Evolutionary conservation across 805 yeast species (phyloP), one percentile per base, ranked within the genome.

Genomic region (Ogataea naganishii): DNA sequence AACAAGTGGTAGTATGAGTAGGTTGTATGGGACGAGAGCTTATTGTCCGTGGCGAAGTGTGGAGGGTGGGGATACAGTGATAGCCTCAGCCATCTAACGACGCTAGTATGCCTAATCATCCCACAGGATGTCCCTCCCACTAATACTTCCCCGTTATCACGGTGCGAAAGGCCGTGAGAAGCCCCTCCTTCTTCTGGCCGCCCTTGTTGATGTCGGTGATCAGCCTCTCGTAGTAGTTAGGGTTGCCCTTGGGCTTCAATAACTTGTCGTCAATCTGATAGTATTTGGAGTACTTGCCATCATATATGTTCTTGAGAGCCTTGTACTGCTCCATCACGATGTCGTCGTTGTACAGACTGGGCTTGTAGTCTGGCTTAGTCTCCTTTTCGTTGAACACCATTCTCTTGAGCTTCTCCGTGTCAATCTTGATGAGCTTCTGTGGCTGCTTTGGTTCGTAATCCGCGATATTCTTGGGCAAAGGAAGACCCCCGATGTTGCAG

Each of bases 171-270:
- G 92, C 94, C 23, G 73, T 58, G 31, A 69, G 51, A 30, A 79
- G 53, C 11, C 71, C 67, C 54, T 82, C 94, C 51, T 72, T 77
- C 46, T 69, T 67, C 44, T 77, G 76, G 15, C 89, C 88, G 27
- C 62, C 62, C 13, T 44, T 45, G 35, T 67, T 63, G 24, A 86
- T 68, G 50, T 84, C 94, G 17, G 67, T 64, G 55, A 79, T 41
- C 31, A 86, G 63, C 46, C 92, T 67, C 23, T 65, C 69, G 47
- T 86, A 86, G 49, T 86, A 86, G 27, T 66, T 53, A 3, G 94
- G 85, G 53, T 84, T 82, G 2, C 95, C 95, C 45, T 78, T 76
- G n/a, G 96, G 96, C 41, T 55, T 64, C 44, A 72, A 55, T 40
- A 86, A 55, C 48, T 80, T 80, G 25, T 74, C 80, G 33, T 76